Conservation (phyloP, 1,284 basidiomycete species). For the Pyrrhoderma noxium region DNA sequence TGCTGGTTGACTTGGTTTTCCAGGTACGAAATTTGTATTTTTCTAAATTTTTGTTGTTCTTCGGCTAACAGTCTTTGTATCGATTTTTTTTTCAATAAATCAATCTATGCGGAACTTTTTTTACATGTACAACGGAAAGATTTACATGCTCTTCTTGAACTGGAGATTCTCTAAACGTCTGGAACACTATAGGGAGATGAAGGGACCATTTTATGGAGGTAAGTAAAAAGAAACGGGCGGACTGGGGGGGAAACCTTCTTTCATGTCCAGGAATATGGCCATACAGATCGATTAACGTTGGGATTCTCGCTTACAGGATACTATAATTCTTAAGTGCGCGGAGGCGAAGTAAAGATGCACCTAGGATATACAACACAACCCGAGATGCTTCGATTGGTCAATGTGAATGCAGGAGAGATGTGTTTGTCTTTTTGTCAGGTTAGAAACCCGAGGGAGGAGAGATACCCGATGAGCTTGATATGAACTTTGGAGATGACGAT, state of each 20-base stretch:
- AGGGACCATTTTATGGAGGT: conserved; percentile 57
- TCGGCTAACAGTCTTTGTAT: conserved; percentile 9
- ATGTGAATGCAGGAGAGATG: conserved; percentile 1
- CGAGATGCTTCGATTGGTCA: not conserved
- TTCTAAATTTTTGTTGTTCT: not conserved
- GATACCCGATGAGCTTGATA: conserved; percentile 5
- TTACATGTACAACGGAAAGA: conserved; percentile 29
- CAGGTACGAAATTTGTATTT: conserved; percentile 44
- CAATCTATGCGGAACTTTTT: too few relatives aligned
- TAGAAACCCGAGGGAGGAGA: not conserved
- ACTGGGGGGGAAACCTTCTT: conserved; percentile 2
- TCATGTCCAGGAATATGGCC: conserved; percentile 16
- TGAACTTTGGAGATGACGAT: conserved; percentile 4
- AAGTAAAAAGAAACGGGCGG: conserved; percentile 24
- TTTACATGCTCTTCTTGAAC: conserved; percentile 67
- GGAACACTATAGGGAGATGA: conserved; percentile 58
- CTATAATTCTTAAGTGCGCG: conserved; percentile 14
- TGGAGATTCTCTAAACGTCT: conserved; percentile 66
- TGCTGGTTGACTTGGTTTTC: conserved; percentile 61
- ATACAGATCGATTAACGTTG: conserved; percentile 21
- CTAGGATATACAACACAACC: conserved; percentile 1
- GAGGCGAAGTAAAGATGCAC: conserved; percentile 3
- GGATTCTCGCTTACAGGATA: conserved; percentile 25
- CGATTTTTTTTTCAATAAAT: conserved; percentile 11
- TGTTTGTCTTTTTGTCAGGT: not conserved